Evolutionary conservation across 345 rosid species (phyloP), one percentile per base, ranked within the genome.

Genomic region (Combretum micranthum): DNA sequence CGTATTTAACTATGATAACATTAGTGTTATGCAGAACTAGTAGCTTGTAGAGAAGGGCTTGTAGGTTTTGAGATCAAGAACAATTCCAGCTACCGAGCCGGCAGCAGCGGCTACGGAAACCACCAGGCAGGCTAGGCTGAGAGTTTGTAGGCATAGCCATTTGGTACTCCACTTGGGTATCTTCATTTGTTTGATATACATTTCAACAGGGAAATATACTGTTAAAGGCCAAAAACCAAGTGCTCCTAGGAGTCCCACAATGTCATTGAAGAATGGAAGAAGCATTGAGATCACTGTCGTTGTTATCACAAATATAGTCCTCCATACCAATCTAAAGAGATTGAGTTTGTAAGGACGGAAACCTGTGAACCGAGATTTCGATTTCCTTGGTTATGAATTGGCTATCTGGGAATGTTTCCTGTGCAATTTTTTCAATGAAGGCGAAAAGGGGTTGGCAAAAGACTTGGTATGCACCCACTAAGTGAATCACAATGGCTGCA

Each of bases 251-350:
- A 70, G 63, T 4, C 66, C 64, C 22, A 64, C 45, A 14, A 65
- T 20, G 15, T 59, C 64, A 56, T 65, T 70, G 66, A 70, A 70
- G 70, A 70, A 70, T 2, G 75, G 70, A 39, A 64, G 26, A 17
- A 57, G 42, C 63, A 65, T 65, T 3, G 69, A 56, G 12, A 65
- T 13, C 1, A 20, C 21, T 0, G 63, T 57, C 3, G 69, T 65
- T 22, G 39, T 17, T 2, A 45, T 19, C 15, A 65, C 63, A 17
- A 57, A 65, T 13, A 53, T 15, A 5, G 63, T 57, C 32, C 63
- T 61, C 4, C 52, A 42, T 0, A 65, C 42, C 25, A 65, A 55
- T 47, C 39, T 57, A 13, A 52, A 20, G 39, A 52, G 6, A 39
- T 52, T 52, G 23, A 52, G 55, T 15, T 52, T 52, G 55, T 20